phyloP scores from a whole-genome alignment of 73 alveolate genomes.

The Paramecium bursaria region DNA sequence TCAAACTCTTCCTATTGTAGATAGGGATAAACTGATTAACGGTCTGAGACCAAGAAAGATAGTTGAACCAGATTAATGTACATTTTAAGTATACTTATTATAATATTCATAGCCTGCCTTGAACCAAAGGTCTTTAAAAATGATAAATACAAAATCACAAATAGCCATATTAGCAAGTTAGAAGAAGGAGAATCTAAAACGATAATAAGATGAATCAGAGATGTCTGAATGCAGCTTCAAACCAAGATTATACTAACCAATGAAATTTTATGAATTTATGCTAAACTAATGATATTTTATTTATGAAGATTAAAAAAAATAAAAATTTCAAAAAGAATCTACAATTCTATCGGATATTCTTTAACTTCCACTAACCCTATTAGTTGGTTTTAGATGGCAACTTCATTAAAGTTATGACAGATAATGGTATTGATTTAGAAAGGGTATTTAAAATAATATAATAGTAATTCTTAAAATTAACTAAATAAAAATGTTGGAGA shows the following conservation, averaged over 20 bases:
- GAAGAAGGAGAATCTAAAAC: slow-evolving; percentile 3
- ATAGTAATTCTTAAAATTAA: slow-evolving; percentile 17
- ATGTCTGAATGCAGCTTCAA: slow-evolving; percentile 45
- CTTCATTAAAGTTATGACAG: slow-evolving; percentile 31
- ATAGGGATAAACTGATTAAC: slow-evolving; percentile 21
- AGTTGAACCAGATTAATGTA: slow-evolving; percentile 49
- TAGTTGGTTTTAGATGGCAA: slow-evolving; percentile 54
- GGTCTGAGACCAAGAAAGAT: slow-evolving; percentile 21
- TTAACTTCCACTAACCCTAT: slow-evolving; percentile 21
- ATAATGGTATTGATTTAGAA: slow-evolving; percentile 42
- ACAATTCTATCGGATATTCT: slow-evolving; percentile 28
- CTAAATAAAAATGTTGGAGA: slow-evolving; percentile 41
- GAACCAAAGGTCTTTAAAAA: slow-evolving; percentile 6
- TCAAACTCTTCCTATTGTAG: background rate
- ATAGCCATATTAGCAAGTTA: background rate
- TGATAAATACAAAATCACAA: slow-evolving; percentile 21
- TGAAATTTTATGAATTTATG: slow-evolving; percentile 49
- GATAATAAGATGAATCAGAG: background rate
- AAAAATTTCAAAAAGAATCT: slow-evolving; percentile 44
- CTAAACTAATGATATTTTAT: slow-evolving; percentile 44
- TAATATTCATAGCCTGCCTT: slow-evolving; percentile 2
- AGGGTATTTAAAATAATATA: background rate
- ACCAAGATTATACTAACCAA: slow-evolving; percentile 31
- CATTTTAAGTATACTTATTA: slow-evolving; percentile 17
- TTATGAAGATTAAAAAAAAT: slow-evolving; percentile 53